Evolutionary conservation across 2,329 filamentous ascomycete genomes (phyloP), one percentile per base, ranked within the genome.

Genomic region (Aspergillus cejpii): DNA sequence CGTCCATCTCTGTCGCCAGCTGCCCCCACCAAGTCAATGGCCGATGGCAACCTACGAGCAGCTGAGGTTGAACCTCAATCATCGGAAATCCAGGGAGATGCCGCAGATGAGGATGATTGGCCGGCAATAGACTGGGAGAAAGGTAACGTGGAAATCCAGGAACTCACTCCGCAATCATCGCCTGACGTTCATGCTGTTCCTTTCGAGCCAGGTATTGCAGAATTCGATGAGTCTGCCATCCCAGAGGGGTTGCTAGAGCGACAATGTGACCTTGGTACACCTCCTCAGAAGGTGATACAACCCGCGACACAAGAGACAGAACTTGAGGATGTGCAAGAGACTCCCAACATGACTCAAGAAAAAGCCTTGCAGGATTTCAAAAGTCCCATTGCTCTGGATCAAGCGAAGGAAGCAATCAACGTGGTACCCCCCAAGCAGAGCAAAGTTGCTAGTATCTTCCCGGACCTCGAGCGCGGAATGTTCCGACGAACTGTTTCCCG

Each of bases 111-210:
- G n/a, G 62, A 67, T 17, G 55, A 53, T 36, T 67, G 62, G 60
- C 66, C 66, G 43, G 44, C 55, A 24, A 68, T 68, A 53, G 64
- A 67, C 42, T 68, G 65, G 65, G 61, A 58, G 14, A 56, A 61
- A 41, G 52, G 50, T 24, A 56, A 58, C 39, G 43, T 52, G 31
- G 56, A 56, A 33, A 43, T 50, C 27, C 40, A 45, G 12, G 57
- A 61, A 39, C 54, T 55, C 38, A 47, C 50, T 24, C 52, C 53
- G 19, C 55, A 61, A 19, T 48, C 47, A 20, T 52, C 52, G 21
- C 44, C 51, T 36, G 60, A 61, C 41, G 45, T 50, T 43, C 52
- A 58, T 41, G 45, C 53, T 11, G 46, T 51, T 10, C 37, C 50
- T 12, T 47, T 57, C 44, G 50, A 50, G 41, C 53, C 53, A 45